Conservation (phyloP, 1,284 basidiomycete species). For the Cryptococcus maquisensis region DNA sequence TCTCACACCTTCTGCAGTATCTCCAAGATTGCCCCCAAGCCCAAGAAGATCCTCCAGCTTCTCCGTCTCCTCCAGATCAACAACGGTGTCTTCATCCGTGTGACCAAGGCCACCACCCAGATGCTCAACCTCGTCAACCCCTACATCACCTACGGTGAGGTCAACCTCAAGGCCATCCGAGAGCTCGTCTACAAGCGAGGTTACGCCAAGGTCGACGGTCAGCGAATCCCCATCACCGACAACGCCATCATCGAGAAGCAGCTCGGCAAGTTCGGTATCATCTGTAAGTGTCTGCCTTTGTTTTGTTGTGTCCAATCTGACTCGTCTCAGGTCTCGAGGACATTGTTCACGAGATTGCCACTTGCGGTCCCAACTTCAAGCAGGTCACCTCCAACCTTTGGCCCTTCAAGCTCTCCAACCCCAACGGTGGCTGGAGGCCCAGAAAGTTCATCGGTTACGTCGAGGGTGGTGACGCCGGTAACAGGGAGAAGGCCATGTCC, state of each 20-base stretch:
- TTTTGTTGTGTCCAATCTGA: neutral
- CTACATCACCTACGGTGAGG: constrained; percentile 91
- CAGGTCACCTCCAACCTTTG: constrained; percentile 95
- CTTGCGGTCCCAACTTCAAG: constrained; percentile 97
- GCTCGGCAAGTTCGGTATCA: constrained; percentile 93
- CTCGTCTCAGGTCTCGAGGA: constrained; percentile 66
- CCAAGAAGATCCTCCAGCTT: constrained; percentile 97
- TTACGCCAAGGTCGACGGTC: constrained; percentile 97
- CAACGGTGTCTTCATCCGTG: constrained; percentile 98
- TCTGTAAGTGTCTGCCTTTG: constrained; percentile 57
- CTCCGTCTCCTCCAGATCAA: constrained; percentile 99
- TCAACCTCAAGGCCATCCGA: constrained; percentile 91
- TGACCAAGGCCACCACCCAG: constrained; percentile 92
- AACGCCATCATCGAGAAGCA: constrained; percentile 88
- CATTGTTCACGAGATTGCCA: constrained; percentile 95
- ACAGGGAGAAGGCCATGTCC: constrained; percentile 95
- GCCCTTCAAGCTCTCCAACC: constrained; percentile 99
- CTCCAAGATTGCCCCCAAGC: constrained; percentile 99
- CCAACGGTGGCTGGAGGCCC: constrained; percentile 93
- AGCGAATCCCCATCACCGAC: constrained; percentile 92
- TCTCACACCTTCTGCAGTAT: constrained; percentile 60
- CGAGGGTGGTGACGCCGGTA: constrained; percentile 87
- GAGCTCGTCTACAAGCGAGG: constrained; percentile 99
- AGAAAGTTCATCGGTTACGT: constrained; percentile 95
- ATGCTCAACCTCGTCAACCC: constrained; percentile 98